phyloP scores from a whole-genome alignment of 345 rosid genomes.

The Gossypium australe region DNA sequence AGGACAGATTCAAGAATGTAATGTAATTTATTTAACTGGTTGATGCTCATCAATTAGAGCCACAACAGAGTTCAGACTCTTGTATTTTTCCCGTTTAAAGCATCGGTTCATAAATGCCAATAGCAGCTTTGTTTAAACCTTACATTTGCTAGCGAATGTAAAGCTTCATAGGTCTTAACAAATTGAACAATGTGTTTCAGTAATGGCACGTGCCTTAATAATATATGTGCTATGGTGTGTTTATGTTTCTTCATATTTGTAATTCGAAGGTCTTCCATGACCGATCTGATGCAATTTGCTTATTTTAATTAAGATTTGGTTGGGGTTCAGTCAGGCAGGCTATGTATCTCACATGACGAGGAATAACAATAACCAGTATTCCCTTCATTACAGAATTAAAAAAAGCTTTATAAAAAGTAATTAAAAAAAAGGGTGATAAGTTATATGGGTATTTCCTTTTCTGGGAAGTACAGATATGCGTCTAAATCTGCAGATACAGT shows the following conservation, averaged over 20 bases:
- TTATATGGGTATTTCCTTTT: not conserved
- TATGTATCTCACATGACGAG: not conserved
- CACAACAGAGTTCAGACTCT: not conserved
- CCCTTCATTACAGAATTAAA: not conserved
- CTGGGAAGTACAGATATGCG: not conserved
- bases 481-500: not conserved
- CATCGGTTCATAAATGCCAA: constrained; percentile 6
- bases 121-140: not conserved
- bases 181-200: not conserved
- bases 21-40: constrained; percentile 4
- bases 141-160: not conserved
- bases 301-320: not conserved
- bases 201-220: not conserved
- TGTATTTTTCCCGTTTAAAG: not conserved
- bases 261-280: not conserved
- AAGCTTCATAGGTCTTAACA: not conserved
- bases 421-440: too few species aligned
- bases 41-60: not conserved
- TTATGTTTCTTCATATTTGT: not conserved
- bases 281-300: not conserved
- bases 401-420: not conserved
- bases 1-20: not conserved
- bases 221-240: not conserved
- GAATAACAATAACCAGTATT: not conserved
- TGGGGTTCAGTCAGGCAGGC: not conserved